A percentile compares a stretch with the other conserved stretches of the same genome.
phyloP scores from a whole-genome alignment of 1,284 basidiomycete species.

The Leccinum griseonigrum region DNA sequence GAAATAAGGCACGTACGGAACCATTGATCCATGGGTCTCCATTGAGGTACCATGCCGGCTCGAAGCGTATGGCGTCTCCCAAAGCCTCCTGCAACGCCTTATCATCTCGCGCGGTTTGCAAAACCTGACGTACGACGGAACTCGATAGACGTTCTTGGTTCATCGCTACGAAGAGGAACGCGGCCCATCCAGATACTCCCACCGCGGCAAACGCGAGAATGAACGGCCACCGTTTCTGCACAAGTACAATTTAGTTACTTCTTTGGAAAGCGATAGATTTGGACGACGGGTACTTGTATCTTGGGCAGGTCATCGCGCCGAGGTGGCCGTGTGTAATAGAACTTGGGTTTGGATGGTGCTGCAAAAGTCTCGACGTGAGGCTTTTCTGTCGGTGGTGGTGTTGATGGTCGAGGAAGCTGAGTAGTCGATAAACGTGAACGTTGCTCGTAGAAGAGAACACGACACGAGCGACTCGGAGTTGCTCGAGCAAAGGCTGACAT shows the following conservation, averaged over 20 bases:
- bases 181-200: conserved; percentile 63
- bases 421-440: conserved; percentile 19
- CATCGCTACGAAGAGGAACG: conserved; percentile 64
- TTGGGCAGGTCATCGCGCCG: conserved; percentile 43
- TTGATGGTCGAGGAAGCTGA: conserved; percentile 21
- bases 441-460: conserved; percentile 8
- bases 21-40: conserved; percentile 73
- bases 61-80: conserved; percentile 67
- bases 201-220: conserved; percentile 48
- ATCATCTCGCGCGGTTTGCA: conserved; percentile 55
- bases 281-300: conserved; percentile 33
- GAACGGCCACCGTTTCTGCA: conserved; percentile 55
- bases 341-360: conserved; percentile 35
- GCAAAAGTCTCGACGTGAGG: conserved; percentile 29
- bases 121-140: conserved; percentile 66
- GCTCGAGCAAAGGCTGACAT: conserved; percentile 18
- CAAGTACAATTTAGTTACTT: not conserved
- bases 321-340: conserved; percentile 33
- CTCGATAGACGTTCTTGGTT: conserved; percentile 78
- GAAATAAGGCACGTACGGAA: conserved; percentile 43
- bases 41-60: conserved; percentile 75
- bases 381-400: conserved; percentile 22
- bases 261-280: not conserved
- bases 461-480: conserved; percentile 5
- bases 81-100: conserved; percentile 49